phyloP scores from a whole-genome alignment of 2,329 filamentous ascomycete species.

The Lasiodiplodia theobromae region DNA sequence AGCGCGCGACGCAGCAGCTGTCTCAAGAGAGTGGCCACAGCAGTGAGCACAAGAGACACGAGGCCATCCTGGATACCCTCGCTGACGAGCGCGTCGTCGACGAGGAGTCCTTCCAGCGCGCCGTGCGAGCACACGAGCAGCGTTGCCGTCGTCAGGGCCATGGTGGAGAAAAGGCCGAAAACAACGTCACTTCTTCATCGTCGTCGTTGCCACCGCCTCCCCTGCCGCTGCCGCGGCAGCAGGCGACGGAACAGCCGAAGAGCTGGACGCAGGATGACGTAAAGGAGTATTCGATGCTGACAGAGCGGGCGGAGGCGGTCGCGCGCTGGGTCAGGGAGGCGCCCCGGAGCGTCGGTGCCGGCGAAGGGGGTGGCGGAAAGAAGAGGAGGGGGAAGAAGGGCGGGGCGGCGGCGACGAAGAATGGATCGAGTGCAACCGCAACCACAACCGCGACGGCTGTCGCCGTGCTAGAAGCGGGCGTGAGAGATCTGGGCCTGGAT shows the following conservation, averaged over 20 bases:
- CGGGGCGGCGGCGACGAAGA: neutral
- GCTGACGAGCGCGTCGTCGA: constrained; percentile 73
- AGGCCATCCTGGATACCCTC: constrained; percentile 71
- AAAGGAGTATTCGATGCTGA: constrained; percentile 63
- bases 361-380: constrained; percentile 45
- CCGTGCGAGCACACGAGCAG: constrained; percentile 67
- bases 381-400: constrained; percentile 35
- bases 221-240: neutral
- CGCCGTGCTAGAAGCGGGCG: neutral
- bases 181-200: neutral
- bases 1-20: neutral
- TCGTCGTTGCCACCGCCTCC: too few species aligned
- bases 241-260: constrained; percentile 45
- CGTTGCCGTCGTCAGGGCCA: constrained; percentile 63
- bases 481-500: neutral
- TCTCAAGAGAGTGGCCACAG: constrained; percentile 59
- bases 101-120: constrained; percentile 69
- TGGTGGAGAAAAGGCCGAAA: constrained; percentile 35
- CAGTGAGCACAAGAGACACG: constrained; percentile 66
- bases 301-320: constrained; percentile 73
- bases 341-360: constrained; percentile 47
- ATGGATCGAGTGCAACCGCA: neutral
- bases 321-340: constrained; percentile 70
- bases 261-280: constrained; percentile 70
- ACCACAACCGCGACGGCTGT: neutral